These are phyloP conservation scores for Trichosporon asahii DNA, from an alignment of 1,284 basidiomycete species.

Conservation along the genomic window DNA sequence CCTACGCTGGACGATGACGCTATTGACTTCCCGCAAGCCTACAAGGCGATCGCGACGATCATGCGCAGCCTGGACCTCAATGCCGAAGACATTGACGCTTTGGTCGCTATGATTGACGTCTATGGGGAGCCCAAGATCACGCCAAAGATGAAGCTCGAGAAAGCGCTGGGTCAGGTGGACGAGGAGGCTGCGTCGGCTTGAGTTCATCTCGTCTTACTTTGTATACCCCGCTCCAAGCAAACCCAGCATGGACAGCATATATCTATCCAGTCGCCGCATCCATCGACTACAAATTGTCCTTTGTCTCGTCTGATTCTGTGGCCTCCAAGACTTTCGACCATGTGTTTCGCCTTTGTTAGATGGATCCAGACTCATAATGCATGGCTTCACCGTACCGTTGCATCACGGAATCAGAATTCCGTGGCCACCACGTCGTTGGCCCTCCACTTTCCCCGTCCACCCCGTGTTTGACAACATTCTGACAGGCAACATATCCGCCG, in stretches of 20 bases:
- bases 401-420: background rate
- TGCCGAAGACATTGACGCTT: constrained; percentile 59
- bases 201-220: background rate
- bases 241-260: constrained; percentile 8
- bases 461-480: background rate
- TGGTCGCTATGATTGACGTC: constrained; percentile 44
- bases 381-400: constrained; percentile 3
- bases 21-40: constrained; percentile 84
- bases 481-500: too few relatives aligned
- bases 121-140: constrained; percentile 43
- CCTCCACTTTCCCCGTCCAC: background rate
- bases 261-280: background rate
- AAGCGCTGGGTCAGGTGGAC: constrained; percentile 39
- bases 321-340: background rate
- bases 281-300: background rate
- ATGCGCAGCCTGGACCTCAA: constrained; percentile 63
- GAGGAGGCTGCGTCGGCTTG: constrained; percentile 30
- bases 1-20: constrained; percentile 79
- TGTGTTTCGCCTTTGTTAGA: background rate
- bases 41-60: constrained; percentile 69
- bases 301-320: constrained; percentile 3
- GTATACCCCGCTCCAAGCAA: background rate
- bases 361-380: constrained; percentile 5
- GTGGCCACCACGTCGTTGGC: background rate
- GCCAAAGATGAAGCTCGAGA: constrained; percentile 44